phyloP scores from a whole-genome alignment of 176 grass and related monocot genomes.

The Zea mays region DNA sequence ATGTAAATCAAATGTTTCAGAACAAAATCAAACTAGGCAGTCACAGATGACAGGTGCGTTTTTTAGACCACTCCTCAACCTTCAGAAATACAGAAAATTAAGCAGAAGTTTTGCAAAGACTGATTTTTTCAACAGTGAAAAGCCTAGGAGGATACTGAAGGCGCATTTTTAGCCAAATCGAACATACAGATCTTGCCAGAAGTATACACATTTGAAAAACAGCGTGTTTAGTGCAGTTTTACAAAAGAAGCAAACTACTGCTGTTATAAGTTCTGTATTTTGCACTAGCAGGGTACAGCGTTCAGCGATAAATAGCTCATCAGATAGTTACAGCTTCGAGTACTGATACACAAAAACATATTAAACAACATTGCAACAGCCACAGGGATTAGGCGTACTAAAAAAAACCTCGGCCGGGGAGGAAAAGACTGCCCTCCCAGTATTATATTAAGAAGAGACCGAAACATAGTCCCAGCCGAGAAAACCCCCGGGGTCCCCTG shows the following conservation, averaged over 20 bases:
- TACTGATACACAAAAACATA: neutral
- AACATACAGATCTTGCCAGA: neutral
- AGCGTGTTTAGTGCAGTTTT: neutral
- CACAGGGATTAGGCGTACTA: neutral
- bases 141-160: neutral
- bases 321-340: neutral
- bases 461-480: no score
- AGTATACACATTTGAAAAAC: neutral
- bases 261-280: neutral
- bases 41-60: neutral
- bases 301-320: conserved; percentile 2
- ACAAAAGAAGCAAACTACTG: neutral
- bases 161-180: neutral
- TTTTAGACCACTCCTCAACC: neutral
- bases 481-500: no score
- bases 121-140: neutral
- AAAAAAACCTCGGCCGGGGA: no score
- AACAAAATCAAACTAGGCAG: neutral
- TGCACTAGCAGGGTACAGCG: neutral
- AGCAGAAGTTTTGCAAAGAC: neutral
- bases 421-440: no score
- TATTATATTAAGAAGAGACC: no score
- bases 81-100: neutral
- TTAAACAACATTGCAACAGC: neutral
- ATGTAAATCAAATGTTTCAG: neutral